A percentile compares a stretch with the other conserved stretches of the same genome.
Evolutionary conservation across 306 rosid genomes (phyloP).

Genomic region (Dryas octopetala): DNA sequence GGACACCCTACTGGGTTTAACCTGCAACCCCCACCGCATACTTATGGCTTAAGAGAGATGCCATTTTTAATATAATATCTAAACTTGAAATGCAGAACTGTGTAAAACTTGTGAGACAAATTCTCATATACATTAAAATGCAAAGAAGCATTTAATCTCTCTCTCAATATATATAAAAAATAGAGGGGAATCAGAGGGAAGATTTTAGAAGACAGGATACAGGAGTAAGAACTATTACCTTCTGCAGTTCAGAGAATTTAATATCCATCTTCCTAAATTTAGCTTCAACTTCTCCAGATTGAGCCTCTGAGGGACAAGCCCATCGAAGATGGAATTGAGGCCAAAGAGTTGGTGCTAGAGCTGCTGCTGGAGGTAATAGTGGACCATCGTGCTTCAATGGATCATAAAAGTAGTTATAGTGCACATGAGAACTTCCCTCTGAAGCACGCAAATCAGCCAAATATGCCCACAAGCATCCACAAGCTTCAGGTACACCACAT

Average conservation of each 20-base stretch:
- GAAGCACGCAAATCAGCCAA: constrained; percentile 70
- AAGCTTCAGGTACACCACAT: constrained; percentile 63
- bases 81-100: too few species aligned
- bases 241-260: constrained; percentile 61
- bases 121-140: too few species aligned
- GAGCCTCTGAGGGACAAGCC: constrained; percentile 88
- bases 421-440: constrained; percentile 69
- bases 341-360: constrained; percentile 93
- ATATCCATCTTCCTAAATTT: constrained; percentile 58
- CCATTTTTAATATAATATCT: too few species aligned
- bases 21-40: too few species aligned
- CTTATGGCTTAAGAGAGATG: too few species aligned
- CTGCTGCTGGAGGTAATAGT: constrained; percentile 90
- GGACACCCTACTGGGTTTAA: not conserved
- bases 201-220: not conserved
- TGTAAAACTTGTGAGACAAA: too few species aligned
- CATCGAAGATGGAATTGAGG: constrained; percentile 95
- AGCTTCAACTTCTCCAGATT: constrained; percentile 74
- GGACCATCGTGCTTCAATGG: constrained; percentile 52
- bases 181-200: not conserved
- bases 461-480: constrained; percentile 93
- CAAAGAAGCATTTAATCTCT: too few species aligned
- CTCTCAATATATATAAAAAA: not conserved
- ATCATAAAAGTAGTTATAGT: constrained; percentile 82
- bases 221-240: constrained; percentile 46